Conservation (phyloP, 202 grass and related monocot species). For the Elaeis oleifera region DNA sequence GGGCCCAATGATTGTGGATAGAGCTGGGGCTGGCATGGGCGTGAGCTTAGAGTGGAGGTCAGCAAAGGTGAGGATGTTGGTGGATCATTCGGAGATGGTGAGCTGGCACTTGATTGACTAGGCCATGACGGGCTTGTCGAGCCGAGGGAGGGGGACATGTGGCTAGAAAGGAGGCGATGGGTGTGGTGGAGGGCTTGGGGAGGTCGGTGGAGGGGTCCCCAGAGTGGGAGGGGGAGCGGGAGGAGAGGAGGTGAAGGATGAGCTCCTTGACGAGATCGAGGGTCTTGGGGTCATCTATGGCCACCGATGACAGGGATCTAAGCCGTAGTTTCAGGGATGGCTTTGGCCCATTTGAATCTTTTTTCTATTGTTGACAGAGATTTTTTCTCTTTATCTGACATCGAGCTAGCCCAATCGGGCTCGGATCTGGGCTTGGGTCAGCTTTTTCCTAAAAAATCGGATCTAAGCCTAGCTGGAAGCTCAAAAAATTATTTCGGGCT, state of each 20-base stretch:
- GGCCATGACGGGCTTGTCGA: conserved; percentile 70
- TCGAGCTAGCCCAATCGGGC: too few relatives aligned
- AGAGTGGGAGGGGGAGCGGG: neutral
- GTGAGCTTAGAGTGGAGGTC: conserved; percentile 86
- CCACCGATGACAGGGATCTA: neutral
- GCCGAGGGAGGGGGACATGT: conserved; percentile 52
- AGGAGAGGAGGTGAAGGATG: conserved; percentile 54
- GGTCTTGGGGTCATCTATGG: conserved; percentile 72
- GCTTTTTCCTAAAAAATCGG: too few relatives aligned
- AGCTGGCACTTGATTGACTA: conserved; percentile 38
- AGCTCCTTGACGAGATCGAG: conserved; percentile 83
- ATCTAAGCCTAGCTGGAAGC: too few relatives aligned
- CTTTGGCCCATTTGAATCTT: neutral
- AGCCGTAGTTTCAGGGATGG: conserved; percentile 25
- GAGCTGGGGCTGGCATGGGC: neutral
- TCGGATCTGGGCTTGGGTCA: too few relatives aligned
- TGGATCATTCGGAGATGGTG: conserved; percentile 8
- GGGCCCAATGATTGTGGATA: too few relatives aligned
- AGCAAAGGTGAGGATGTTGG: conserved; percentile 55
- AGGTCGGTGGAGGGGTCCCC: conserved; percentile 20
- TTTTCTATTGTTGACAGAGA: neutral
- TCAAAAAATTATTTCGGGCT: too few relatives aligned
- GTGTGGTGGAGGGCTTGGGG: conserved; percentile 47
- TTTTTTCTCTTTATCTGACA: neutral
- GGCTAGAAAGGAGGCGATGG: conserved; percentile 68